phyloP scores from a whole-genome alignment of 1,139 yeast species.

The Magnusiomyces starmeri region DNA sequence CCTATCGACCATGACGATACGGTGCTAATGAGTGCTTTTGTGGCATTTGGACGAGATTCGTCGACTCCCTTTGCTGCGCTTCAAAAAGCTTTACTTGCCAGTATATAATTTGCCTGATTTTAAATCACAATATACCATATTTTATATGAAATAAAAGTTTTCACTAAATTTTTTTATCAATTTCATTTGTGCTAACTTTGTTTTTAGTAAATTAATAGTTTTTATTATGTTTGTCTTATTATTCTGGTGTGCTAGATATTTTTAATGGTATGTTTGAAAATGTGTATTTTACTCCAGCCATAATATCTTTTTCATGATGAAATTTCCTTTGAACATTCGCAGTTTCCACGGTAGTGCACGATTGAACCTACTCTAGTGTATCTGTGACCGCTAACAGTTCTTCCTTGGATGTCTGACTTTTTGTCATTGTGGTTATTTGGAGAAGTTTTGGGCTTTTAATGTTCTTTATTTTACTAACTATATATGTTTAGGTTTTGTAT shows the following conservation, averaged over 20 bases:
- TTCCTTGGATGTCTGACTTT: constrained; percentile 66
- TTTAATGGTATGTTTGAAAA: constrained; percentile 2
- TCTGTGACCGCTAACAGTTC: constrained; percentile 69
- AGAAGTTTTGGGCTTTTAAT: too few species aligned
- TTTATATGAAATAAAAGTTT: too few species aligned
- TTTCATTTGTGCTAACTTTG: neutral
- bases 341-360: constrained; percentile 89
- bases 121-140: too few species aligned
- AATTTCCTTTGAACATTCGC: constrained; percentile 75
- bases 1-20: constrained; percentile 85
- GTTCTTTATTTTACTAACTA: too few species aligned
- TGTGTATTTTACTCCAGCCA: constrained; percentile 1
- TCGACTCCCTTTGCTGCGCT: constrained; percentile 13
- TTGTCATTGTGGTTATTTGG: too few species aligned
- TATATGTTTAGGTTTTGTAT: too few species aligned
- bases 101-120: constrained; percentile 68
- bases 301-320: constrained; percentile 45
- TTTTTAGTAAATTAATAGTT: constrained; percentile 4
- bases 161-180: neutral
- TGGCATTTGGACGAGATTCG: constrained; percentile 25
- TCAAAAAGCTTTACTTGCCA: constrained; percentile 70
- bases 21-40: constrained; percentile 44
- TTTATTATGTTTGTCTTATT: neutral
- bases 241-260: neutral
- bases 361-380: constrained; percentile 69